These are phyloP conservation scores for Tricholoma terreum DNA, from an alignment of 768 basidiomycete species.

Conservation along the genomic window DNA sequence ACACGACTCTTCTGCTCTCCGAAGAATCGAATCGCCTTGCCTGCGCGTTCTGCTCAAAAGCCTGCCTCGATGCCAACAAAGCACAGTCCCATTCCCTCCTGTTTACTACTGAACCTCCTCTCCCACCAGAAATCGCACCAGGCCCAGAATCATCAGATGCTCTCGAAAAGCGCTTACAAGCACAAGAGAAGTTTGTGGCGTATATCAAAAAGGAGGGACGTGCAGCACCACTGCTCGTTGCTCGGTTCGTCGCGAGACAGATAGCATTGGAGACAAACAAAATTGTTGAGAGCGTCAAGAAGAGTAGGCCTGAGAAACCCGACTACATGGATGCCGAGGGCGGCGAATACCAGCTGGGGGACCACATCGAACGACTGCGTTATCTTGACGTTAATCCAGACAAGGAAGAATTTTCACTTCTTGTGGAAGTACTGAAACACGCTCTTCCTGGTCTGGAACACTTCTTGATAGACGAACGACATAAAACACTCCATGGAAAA, in stretches of 20 bases:
- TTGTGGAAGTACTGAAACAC: constrained; percentile 52
- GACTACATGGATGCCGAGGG: constrained; percentile 48
- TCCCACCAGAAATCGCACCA: constrained; percentile 45
- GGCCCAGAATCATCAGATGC: constrained; percentile 25
- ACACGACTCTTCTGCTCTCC: constrained; percentile 41
- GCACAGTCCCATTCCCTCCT: constrained; percentile 65
- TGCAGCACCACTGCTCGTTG: constrained; percentile 54
- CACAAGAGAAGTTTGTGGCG: constrained; percentile 57
- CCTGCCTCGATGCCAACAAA: constrained; percentile 55
- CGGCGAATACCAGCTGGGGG: constrained; percentile 60
- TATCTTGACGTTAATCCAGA: constrained; percentile 55
- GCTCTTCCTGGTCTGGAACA: constrained; percentile 73
- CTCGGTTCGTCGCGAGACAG: constrained; percentile 71
- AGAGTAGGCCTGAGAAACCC: constrained; percentile 24
- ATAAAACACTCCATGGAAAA: constrained; percentile 60
- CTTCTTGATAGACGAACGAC: constrained; percentile 62
- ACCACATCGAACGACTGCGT: constrained; percentile 75
- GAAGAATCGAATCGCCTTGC: constrained; percentile 46
- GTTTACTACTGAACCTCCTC: constrained; percentile 62
- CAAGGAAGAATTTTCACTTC: constrained; percentile 46
- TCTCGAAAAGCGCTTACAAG: constrained; percentile 47
- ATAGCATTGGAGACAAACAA: constrained; percentile 63
- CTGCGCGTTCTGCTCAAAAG: constrained; percentile 71
- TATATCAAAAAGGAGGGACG: constrained; percentile 48
- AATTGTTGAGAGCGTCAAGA: constrained; percentile 31